Percentiles rank a stretch among this genome's conserved stretches.
Evolutionary conservation across 1,284 basidiomycete species (phyloP).

Genomic region (Sporisorium sorghi): DNA sequence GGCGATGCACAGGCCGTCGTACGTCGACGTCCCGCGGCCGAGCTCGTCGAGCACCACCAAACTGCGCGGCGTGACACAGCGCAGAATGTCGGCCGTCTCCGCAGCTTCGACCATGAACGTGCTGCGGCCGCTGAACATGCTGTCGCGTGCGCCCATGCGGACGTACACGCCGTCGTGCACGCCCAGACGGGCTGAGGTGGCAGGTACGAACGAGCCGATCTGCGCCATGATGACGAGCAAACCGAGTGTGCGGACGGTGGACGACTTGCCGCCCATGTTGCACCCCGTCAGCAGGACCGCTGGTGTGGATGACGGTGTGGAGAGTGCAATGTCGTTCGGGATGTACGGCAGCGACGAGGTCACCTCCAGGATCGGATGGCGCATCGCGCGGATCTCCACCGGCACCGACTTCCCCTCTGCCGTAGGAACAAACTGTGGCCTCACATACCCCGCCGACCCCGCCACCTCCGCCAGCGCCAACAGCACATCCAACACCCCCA

Average conservation of each 20-base stretch:
- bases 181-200: conserved; percentile 77
- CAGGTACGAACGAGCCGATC: conserved; percentile 76
- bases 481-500: conserved; percentile 61
- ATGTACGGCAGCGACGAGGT: conserved; percentile 49
- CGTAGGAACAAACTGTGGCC: conserved; percentile 28
- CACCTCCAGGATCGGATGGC: conserved; percentile 64
- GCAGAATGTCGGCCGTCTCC: conserved; percentile 89
- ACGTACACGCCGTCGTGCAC: conserved; percentile 87
- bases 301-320: not conserved
- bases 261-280: conserved; percentile 77
- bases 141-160: conserved; percentile 86
- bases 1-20: conserved; percentile 60
- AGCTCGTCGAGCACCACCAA: conserved; percentile 64
- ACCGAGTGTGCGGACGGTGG: conserved; percentile 68
- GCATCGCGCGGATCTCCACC: conserved; percentile 51
- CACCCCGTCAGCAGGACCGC: conserved; percentile 65
- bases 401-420: conserved; percentile 8
- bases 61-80: conserved; percentile 68
- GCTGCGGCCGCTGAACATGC: conserved; percentile 82
- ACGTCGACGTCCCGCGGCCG: conserved; percentile 54
- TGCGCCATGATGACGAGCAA: conserved; percentile 71
- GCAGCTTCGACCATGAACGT: conserved; percentile 97
- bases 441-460: conserved; percentile 41
- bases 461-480: conserved; percentile 52
- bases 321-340: conserved; percentile 57